A percentile compares a stretch with the other conserved stretches of the same genome.
Conservation (phyloP, 2,329 filamentous ascomycete species). For the Beauveria medogensis region DNA sequence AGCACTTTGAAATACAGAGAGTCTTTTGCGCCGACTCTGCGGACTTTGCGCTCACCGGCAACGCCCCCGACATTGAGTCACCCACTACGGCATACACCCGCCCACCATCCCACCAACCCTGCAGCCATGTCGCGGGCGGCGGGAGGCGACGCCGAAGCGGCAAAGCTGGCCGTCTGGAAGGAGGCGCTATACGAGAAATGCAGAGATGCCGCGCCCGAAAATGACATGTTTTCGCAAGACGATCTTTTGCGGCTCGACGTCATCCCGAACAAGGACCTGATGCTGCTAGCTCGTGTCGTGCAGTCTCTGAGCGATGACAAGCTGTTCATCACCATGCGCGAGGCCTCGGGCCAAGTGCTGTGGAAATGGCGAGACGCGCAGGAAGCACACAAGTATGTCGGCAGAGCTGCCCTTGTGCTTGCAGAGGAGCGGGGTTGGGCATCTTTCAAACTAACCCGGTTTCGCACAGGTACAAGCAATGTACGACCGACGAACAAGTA, state of each 20-base stretch:
- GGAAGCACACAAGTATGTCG: slow-evolving; percentile 52
- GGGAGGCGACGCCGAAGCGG: slow-evolving; percentile 24
- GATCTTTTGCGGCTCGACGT: slow-evolving; percentile 50
- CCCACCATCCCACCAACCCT: slow-evolving; percentile 4
- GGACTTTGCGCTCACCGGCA: background rate
- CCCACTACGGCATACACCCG: background rate
- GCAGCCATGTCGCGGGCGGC: slow-evolving; percentile 13
- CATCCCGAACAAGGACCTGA: slow-evolving; percentile 48
- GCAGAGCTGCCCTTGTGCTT: background rate
- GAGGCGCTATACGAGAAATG: slow-evolving; percentile 49
- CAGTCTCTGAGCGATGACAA: slow-evolving; percentile 53
- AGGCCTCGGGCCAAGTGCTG: slow-evolving; percentile 30
- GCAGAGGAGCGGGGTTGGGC: background rate
- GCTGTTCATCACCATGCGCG: slow-evolving; percentile 42
- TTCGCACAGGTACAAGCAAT: slow-evolving; percentile 44
- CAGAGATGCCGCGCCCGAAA: slow-evolving; percentile 38
- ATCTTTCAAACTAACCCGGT: background rate
- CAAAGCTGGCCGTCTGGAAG: slow-evolving; percentile 45
- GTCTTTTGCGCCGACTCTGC: slow-evolving; percentile 1
- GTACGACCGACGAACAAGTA: slow-evolving; percentile 63
- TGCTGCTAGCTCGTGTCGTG: slow-evolving; percentile 46
- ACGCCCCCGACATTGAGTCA: slow-evolving; percentile 3
- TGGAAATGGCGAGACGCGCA: slow-evolving; percentile 53
- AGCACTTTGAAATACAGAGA: background rate
- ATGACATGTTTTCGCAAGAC: slow-evolving; percentile 48